A percentile compares a stretch with the other conserved stretches of the same genome.
phyloP scores from a whole-genome alignment of 305 asterid species.

The Rubia tinctorum region DNA sequence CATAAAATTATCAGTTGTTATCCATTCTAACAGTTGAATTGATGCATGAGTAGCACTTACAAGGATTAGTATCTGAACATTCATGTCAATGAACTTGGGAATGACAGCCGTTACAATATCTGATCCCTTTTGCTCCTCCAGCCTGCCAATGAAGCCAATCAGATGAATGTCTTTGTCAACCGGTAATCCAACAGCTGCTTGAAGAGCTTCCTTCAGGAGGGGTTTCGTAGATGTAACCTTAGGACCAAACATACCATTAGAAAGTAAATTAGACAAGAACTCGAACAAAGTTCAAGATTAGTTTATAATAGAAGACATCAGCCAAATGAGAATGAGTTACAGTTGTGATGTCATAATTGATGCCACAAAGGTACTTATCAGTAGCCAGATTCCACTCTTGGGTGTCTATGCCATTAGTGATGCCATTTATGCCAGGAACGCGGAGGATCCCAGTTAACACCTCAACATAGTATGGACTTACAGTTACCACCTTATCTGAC shows the following conservation, averaged over 20 bases:
- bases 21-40: not conserved
- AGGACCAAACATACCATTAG: conserved; percentile 11
- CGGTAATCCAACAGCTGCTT: conserved; percentile 75
- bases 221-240: conserved; percentile 75
- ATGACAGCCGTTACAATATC: conserved; percentile 84
- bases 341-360: conserved; percentile 65
- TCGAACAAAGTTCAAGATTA: not conserved
- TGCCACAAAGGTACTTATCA: conserved; percentile 62
- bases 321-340: conserved; percentile 37
- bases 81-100: conserved; percentile 54
- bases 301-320: no score
- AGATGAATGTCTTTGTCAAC: conserved; percentile 68
- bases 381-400: conserved; percentile 94
- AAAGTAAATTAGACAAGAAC: not conserved
- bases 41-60: conserved; percentile 40
- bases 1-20: not conserved
- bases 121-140: conserved; percentile 91
- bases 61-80: conserved; percentile 80
- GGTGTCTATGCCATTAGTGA: conserved; percentile 77
- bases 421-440: conserved; percentile 46
- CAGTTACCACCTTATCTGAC: conserved; percentile 62
- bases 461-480: conserved; percentile 81
- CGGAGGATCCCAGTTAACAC: conserved; percentile 76
- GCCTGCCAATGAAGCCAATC: conserved; percentile 92
- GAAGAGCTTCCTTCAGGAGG: no score